Evolutionary conservation across 305 asterid genomes (phyloP).

Genomic region (Rubia balearica): DNA sequence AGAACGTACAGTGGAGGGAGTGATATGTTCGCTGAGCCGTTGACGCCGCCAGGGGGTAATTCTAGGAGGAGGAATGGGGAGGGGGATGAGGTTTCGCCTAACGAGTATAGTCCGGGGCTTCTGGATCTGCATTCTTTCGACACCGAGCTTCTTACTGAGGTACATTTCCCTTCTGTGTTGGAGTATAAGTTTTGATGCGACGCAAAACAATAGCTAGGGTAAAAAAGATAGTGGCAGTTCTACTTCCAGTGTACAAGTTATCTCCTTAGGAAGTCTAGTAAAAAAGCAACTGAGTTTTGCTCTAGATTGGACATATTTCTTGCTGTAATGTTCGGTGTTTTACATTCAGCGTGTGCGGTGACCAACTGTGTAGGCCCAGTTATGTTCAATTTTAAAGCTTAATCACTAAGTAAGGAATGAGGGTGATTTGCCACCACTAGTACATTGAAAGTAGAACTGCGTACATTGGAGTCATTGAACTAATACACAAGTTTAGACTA

Average conservation of each 20-base stretch:
- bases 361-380: neutral
- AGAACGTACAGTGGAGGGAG: conserved; percentile 38
- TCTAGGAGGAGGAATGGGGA: conserved; percentile 45
- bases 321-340: neutral
- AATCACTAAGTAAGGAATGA: conserved; percentile 3
- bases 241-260: neutral
- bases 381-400: neutral
- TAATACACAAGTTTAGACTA: neutral
- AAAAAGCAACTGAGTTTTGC: conserved; percentile 3
- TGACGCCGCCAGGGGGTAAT: conserved; percentile 54
- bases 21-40: conserved; percentile 62
- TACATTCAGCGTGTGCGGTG: neutral
- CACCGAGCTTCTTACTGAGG: conserved; percentile 88
- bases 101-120: conserved; percentile 85
- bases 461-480: neutral
- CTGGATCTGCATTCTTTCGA: conserved; percentile 96
- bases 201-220: neutral
- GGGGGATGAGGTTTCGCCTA: conserved; percentile 47
- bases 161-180: conserved; percentile 13
- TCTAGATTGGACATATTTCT: neutral
- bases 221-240: neutral
- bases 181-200: neutral
- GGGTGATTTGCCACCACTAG: neutral
- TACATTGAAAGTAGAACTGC: neutral
- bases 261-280: neutral